Evolutionary conservation across 192 early-diverging fungal species (phyloP), one percentile per base, ranked within the genome.

Genomic region (Podila clonocystis): DNA sequence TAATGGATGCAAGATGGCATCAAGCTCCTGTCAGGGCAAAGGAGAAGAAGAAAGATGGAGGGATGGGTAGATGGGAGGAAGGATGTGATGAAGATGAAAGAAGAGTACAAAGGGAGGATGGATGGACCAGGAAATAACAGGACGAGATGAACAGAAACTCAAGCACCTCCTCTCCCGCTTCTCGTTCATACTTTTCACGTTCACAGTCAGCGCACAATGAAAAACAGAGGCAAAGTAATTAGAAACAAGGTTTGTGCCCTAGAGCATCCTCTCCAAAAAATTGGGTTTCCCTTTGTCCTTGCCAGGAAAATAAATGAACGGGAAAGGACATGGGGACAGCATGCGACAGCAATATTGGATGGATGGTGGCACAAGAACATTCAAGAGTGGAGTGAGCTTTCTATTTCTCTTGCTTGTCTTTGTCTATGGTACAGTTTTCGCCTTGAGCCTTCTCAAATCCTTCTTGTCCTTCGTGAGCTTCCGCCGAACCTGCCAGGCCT

Each of bases 401-500:
- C 41, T 45, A 45, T 45, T 45, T 36, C 34, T 36, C 34, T 2
- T 36, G 9, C 41, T 45, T 45, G 41, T 17, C 34, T 11, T 45
- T 45, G 41, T 45, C 41, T 55, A n/a, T 5, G 19, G 52, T 55
- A 1, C 52, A 22, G 1, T 3, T 26, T 9, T 26, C 20, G 52
- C 13, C 52, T 55, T 55, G 22, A n/a, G 52, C 22, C 15, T 45
- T 17, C 8, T n/a, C 15, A 41, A 3, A 20, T 41, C 36, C 30
- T 22, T 64, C 62, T 20, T 45, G 0, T 28, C 26, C 48, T 13
- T 49, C n/a, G 19, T 50, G 34, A 79, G 65, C 31, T 60, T 58
- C 65, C 50, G 63, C 1, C 61, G 33, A 28, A 79, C 58, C 50
- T 20, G 19, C 17, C 22, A 50, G 0, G 75, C 33, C 9, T 68